Evolutionary conservation across 345 rosid genomes (phyloP), one percentile per base, ranked within the genome.

Genomic region (Populus alba): DNA sequence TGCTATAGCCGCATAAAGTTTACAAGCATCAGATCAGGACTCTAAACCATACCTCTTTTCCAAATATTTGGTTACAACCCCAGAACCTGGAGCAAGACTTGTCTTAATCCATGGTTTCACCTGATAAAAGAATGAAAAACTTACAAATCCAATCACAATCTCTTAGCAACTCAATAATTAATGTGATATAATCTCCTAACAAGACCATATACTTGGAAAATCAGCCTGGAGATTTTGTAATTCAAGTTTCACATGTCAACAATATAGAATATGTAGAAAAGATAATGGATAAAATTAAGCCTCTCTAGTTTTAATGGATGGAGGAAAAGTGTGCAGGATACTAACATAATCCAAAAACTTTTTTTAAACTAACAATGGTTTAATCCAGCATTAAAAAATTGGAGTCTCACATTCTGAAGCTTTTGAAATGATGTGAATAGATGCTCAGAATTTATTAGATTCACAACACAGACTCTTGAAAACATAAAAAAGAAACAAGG

Each of bases 11-110:
- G 16, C 22, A 10, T 3, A 77, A 12, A 57, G 25, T 4, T 33
- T 25, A 27, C 23, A 53, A 65, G 38, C 5, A 23, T 20, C 29
- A 22, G 39, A 72, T 33, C 33, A 70, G 20, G 65, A 7, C 18
- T 55, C 20, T 12, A 79, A 63, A 41, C 37, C 11, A 53, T 69
- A 90, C 93, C 96, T 92, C 81, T 85, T 92, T 66, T 82, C 84
- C 74, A 95, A 86, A 87, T 95, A 95, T 79, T 90, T 95, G 70
- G 97, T 95, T 68, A 93, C 98, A 81, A 95, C 97, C 72, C 98
- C 97, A 79, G 98, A 95, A 43, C 98, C 97, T 6, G 97, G 97
- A 70, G 98, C 98, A 80, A 95, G 97, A 83, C 97, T 95, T 20
- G 97, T 93, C 82, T 95, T 93, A 68, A 87, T 74, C 97, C 97